phyloP scores from a whole-genome alignment of 345 rosid species.

The Cochlearia excelsa region DNA sequence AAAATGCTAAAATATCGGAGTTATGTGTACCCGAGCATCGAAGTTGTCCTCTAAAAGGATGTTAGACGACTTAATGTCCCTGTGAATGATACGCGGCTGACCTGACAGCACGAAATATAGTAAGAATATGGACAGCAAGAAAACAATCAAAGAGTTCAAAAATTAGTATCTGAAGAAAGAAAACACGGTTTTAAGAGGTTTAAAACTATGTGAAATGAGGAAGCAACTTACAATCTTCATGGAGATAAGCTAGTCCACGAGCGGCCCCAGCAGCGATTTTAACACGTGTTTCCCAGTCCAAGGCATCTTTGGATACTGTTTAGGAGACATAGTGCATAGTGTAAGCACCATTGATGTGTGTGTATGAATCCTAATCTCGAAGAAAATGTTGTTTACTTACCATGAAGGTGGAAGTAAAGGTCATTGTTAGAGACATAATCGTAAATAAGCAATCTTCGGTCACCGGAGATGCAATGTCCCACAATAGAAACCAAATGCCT shows the following conservation, averaged over 20 bases:
- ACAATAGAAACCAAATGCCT: slow-evolving; percentile 94
- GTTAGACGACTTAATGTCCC: slow-evolving; percentile 96
- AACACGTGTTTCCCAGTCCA: slow-evolving; percentile 80
- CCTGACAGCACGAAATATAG: slow-evolving; percentile 43
- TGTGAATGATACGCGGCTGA: slow-evolving; percentile 88
- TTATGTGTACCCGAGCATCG: slow-evolving; percentile 68
- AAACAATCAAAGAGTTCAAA: background rate
- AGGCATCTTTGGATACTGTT: slow-evolving; percentile 52
- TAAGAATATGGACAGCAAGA: slow-evolving; percentile 2
- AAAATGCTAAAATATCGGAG: background rate
- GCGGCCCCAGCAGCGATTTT: slow-evolving; percentile 91
- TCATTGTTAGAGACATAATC: slow-evolving; percentile 83
- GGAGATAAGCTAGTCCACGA: slow-evolving; percentile 97
- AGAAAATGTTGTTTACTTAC: slow-evolving; percentile 37
- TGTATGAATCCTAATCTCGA: background rate
- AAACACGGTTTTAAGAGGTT: background rate
- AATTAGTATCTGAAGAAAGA: slow-evolving; percentile 1
- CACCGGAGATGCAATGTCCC: slow-evolving; percentile 85
- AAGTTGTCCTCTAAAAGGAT: slow-evolving; percentile 89
- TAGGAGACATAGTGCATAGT: slow-evolving; percentile 12
- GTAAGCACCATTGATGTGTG: slow-evolving; percentile 1
- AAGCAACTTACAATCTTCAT: slow-evolving; percentile 79
- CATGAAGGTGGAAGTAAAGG: slow-evolving; percentile 89
- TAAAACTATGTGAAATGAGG: background rate
- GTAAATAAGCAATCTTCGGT: slow-evolving; percentile 73